Evolutionary conservation across 176 grass and related monocot genomes (phyloP), one percentile per base, ranked within the genome.

Genomic region (Hsuehochloa calcarea): DNA sequence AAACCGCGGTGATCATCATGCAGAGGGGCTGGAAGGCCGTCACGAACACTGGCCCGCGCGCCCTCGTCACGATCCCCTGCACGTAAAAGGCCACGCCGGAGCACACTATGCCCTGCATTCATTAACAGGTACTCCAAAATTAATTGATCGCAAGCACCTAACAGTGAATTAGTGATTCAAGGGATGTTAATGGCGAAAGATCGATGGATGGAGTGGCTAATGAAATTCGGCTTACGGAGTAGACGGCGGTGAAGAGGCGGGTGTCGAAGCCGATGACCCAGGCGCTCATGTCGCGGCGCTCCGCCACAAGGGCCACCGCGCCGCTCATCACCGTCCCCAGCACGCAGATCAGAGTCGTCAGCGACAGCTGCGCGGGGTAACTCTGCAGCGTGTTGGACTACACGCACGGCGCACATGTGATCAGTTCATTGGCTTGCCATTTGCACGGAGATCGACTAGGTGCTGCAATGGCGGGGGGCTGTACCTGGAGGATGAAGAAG

Each of bases 21-120:
- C 91, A 91, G 39, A 99, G 91, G 0, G 96, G 96, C 83, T 94
- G 94, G 85, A 99, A 99, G 55, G 96, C 93, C 45, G 96, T 94
- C 3, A 94, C 96, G 90, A 96, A 99, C 29, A 99, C 96, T 44
- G 96, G 96, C 0, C 96, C 93, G 34, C 96, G 94, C 84, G 88
- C 86, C 65, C 80, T 89, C 69, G 94, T 94, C 77, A 96, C 93
- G 23, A 96, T 16, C 22, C 91, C 96, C 80, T 99, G 96, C 44
- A 94, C 86, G 75, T 92, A 99, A 87, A 85, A 99, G 5, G 96
- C 89, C 64, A 96, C 89, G 50, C 90, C 96, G 66, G 96, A 99
- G 82, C 96, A 99, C 46, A 99, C 87, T 41, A 99, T 85, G 13
- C 93, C 96, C 94, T 97, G 88, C n/a, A 83, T 11, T 9, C 19